Evolutionary conservation across 2,329 filamentous ascomycete genomes (phyloP), one percentile per base, ranked within the genome.

Genomic region (Curvularia eragrostidis): DNA sequence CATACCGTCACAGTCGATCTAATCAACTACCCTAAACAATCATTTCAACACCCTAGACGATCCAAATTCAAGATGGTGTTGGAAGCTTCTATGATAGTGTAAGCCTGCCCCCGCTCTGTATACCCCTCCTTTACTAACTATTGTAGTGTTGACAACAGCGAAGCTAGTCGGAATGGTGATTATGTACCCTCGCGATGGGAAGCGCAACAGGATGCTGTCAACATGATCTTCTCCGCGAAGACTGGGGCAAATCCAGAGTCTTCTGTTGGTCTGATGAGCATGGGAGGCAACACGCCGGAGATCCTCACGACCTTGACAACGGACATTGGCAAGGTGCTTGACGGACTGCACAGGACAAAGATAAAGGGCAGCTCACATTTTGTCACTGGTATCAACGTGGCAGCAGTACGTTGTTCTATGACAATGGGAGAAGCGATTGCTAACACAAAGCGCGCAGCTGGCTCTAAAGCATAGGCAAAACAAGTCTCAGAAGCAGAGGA

Each of bases 71-170:
- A 85, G 75, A 99, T 99, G 95, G 91, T 89, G 81, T 89, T 99
- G 80, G 95, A 99, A 88, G 96, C 95, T 82, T 96, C 96, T 64
- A 98, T 99, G 93, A 91, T 99, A 79, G 89, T 98, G 85, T 83
- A 75, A 23, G 77, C 28, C 8, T 36, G 1, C 7, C 5, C 10
- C n/a, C 30, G 71, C 63, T 73, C 12, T 48, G 41, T 54, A 26
- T 32, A 26, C 50, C 53, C 54, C 51, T 52, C 46, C 10, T 43
- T 43, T 51, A 57, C 66, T 75, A 61, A 75, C 57, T 26, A 43
- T 56, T 44, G 65, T 69, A 89, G 87, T 78, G 92, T 98, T 74
- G 95, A 99, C 86, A 99, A 98, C 85, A 97, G 93, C 83, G 95
- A 99, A 83, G 93, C 91, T 82, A 96, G 92, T 83, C 89, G 95